A percentile compares a stretch with the other conserved stretches of the same genome.
Evolutionary conservation across 306 rosid genomes (phyloP).

Genomic region (Quercus ilex): DNA sequence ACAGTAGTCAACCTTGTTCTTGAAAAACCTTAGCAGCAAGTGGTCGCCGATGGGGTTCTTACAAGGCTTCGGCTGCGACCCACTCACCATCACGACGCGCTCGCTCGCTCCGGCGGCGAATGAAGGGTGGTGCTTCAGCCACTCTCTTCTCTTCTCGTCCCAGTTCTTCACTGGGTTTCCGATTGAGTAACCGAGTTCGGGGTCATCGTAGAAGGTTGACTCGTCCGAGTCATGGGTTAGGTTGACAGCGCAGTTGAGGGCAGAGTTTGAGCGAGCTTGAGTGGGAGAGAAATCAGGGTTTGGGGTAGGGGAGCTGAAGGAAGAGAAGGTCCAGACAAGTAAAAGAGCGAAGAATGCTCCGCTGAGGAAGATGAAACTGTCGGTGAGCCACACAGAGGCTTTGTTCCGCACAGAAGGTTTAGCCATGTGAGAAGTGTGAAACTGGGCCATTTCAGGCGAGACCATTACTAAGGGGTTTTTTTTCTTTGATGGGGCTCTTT

Average conservation of each 20-base stretch:
- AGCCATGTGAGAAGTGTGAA: slow-evolving; percentile 37
- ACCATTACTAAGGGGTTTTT: slow-evolving; percentile 26
- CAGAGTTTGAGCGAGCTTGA: not conserved
- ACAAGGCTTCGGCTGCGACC: slow-evolving; percentile 78
- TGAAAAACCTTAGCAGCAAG: slow-evolving; percentile 56
- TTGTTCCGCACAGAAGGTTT: slow-evolving; percentile 40
- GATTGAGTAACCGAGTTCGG: slow-evolving; percentile 52
- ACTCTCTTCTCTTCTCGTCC: slow-evolving; percentile 66
- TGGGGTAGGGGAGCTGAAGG: slow-evolving; percentile 37
- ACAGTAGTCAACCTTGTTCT: slow-evolving; percentile 83
- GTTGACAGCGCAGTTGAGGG: slow-evolving; percentile 8
- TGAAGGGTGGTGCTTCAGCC: slow-evolving; percentile 57
- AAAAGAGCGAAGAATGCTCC: slow-evolving; percentile 60
- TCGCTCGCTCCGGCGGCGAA: slow-evolving; percentile 35
- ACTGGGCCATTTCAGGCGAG: slow-evolving; percentile 29
- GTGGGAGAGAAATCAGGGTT: not conserved
- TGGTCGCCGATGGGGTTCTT: slow-evolving; percentile 73
- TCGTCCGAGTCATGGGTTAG: slow-evolving; percentile 42
- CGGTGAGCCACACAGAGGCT: slow-evolving; percentile 36
- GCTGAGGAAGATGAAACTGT: slow-evolving; percentile 49
- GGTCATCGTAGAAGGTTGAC: slow-evolving; percentile 66
- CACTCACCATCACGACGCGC: slow-evolving; percentile 49
- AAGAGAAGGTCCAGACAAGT: slow-evolving; percentile 52
- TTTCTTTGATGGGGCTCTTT: too few relatives aligned
- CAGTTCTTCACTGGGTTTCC: slow-evolving; percentile 46